phyloP scores from a whole-genome alignment of 768 basidiomycete genomes.

The Rhodotorula graminis region DNA sequence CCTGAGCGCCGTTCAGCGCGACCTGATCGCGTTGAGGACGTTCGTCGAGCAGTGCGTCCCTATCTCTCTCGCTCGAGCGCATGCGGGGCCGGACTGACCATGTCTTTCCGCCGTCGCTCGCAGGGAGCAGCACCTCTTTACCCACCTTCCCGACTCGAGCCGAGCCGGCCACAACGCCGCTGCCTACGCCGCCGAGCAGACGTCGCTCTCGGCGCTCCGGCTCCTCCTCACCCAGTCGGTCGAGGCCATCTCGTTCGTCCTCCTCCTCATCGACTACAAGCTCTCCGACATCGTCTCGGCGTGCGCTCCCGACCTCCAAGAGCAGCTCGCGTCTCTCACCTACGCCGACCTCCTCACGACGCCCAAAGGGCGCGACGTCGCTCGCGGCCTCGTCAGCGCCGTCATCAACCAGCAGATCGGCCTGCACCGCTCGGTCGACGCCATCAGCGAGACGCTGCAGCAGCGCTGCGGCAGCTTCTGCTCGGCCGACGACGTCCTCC shows the following conservation, averaged over 20 bases:
- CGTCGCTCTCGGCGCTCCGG: constrained; percentile 55
- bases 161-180: constrained; percentile 7
- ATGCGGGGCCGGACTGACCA: not conserved
- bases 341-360: constrained; percentile 83
- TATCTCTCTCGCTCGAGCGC: not conserved
- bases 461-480: constrained; percentile 95
- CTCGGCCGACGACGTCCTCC: constrained; percentile 93
- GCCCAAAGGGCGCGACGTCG: constrained; percentile 74
- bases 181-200: constrained; percentile 64
- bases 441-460: constrained; percentile 90
- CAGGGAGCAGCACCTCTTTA: constrained; percentile 61
- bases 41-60: constrained; percentile 35
- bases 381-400: constrained; percentile 83
- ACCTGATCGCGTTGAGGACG: constrained; percentile 64
- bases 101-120: constrained; percentile 23
- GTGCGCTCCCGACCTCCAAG: constrained; percentile 65
- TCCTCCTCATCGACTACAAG: constrained; percentile 85
- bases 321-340: constrained; percentile 63
- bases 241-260: constrained; percentile 88
- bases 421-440: constrained; percentile 96
- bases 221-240: constrained; percentile 75
- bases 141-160: constrained; percentile 25
- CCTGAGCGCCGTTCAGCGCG: constrained; percentile 69
- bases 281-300: constrained; percentile 75
- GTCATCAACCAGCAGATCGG: constrained; percentile 98